Conservation (phyloP, 176 grass and related monocot species). For the Hyparrhenia diplandra region DNA sequence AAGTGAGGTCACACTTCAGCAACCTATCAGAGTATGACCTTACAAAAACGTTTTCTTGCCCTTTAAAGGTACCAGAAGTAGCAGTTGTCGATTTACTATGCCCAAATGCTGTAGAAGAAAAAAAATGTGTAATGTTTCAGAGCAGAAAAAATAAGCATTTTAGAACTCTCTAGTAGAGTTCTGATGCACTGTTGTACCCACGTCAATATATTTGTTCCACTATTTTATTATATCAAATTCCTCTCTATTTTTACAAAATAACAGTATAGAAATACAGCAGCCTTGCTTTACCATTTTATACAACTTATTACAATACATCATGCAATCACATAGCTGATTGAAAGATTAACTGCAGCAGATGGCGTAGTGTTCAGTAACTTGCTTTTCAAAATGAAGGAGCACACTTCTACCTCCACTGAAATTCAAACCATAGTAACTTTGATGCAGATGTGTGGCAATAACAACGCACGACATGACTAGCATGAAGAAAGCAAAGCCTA, state of each 20-base stretch:
- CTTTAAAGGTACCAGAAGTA: slow-evolving; percentile 32
- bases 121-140: slow-evolving; percentile 9
- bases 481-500: background rate
- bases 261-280: background rate
- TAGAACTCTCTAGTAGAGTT: too few species aligned
- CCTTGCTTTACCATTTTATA: background rate
- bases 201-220: background rate
- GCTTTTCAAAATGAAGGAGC: background rate
- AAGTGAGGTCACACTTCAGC: slow-evolving; percentile 59
- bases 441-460: background rate
- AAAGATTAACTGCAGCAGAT: background rate
- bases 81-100: slow-evolving; percentile 47
- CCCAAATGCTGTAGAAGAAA: slow-evolving; percentile 45
- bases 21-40: slow-evolving; percentile 52
- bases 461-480: background rate
- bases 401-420: background rate
- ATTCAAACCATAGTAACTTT: background rate
- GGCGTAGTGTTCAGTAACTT: background rate
- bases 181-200: background rate
- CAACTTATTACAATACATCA: background rate
- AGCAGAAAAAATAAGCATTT: background rate
- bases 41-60: slow-evolving; percentile 41
- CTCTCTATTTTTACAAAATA: background rate
- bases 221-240: background rate
- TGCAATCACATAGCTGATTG: background rate